A percentile compares a stretch with the other conserved stretches of the same genome.
Evolutionary conservation across 1,139 yeast genomes (phyloP).

Genomic region (Candida sp.): DNA sequence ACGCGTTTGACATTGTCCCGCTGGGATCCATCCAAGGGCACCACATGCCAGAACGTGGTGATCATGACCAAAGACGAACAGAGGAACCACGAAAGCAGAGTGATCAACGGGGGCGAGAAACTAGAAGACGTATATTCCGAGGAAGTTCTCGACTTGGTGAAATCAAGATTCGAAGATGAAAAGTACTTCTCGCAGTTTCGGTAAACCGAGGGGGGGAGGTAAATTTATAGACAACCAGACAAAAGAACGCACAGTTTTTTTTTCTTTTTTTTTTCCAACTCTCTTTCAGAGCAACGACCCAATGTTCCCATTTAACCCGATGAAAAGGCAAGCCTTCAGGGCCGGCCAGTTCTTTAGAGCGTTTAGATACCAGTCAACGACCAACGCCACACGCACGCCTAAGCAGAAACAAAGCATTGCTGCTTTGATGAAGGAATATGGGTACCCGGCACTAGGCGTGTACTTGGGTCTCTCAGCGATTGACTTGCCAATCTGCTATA

Average conservation of each 20-base stretch:
- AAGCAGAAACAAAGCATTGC: slow-evolving; percentile 52
- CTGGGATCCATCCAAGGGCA: slow-evolving; percentile 73
- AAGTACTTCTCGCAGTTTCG: slow-evolving; percentile 64
- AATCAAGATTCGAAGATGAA: slow-evolving; percentile 75
- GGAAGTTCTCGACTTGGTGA: slow-evolving; percentile 62
- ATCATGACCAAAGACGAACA: slow-evolving; percentile 92
- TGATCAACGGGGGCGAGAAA: slow-evolving; percentile 66
- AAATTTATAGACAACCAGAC: background rate
- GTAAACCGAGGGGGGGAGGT: slow-evolving; percentile 11
- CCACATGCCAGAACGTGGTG: slow-evolving; percentile 76
- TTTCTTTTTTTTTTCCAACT: background rate
- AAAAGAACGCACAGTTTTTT: background rate
- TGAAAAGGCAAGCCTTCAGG: slow-evolving; percentile 9
- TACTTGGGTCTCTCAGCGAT: slow-evolving; percentile 71
- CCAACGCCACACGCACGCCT: slow-evolving; percentile 6
- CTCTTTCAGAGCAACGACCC: background rate
- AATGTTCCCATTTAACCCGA: slow-evolving; percentile 17
- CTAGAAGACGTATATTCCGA: slow-evolving; percentile 66
- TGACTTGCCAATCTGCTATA: slow-evolving; percentile 84
- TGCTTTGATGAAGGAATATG: slow-evolving; percentile 82
- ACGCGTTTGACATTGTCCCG: slow-evolving; percentile 78
- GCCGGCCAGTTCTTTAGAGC: background rate
- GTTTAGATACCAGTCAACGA: slow-evolving; percentile 26
- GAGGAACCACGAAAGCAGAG: slow-evolving; percentile 72
- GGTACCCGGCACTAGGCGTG: slow-evolving; percentile 89